These are phyloP conservation scores for Arabis alpina DNA, from an alignment of 345 rosid genomes.

Conservation along the genomic window DNA sequence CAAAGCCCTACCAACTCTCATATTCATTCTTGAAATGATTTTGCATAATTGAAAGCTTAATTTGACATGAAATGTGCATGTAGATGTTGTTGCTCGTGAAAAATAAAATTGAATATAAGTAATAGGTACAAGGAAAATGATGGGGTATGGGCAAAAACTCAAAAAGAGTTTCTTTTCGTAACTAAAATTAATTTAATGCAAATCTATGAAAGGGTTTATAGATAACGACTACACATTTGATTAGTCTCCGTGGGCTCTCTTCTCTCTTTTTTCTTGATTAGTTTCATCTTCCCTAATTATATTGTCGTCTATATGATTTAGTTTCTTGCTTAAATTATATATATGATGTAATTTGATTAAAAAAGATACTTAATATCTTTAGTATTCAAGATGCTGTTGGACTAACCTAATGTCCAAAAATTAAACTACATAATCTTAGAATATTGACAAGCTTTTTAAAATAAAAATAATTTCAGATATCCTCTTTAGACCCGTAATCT, in stretches of 20 bases:
- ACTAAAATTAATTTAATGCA: slow-evolving; percentile 17
- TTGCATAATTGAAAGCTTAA: slow-evolving; percentile 9
- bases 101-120: slow-evolving; percentile 8
- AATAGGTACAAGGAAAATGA: slow-evolving; percentile 25
- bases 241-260: slow-evolving; percentile 21
- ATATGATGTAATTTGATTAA: not conserved
- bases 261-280: slow-evolving; percentile 25
- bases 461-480: no score
- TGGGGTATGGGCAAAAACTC: slow-evolving; percentile 31
- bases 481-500: no score
- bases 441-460: no score
- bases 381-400: slow-evolving; percentile 28
- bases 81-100: slow-evolving; percentile 16
- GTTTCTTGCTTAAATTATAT: slow-evolving; percentile 17
- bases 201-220: slow-evolving; percentile 27
- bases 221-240: slow-evolving; percentile 27
- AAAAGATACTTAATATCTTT: not conserved
- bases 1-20: slow-evolving; percentile 24
- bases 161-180: slow-evolving; percentile 16
- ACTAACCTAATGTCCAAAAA: slow-evolving; percentile 26
- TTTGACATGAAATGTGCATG: slow-evolving; percentile 21
- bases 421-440: not conserved
- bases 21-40: slow-evolving; percentile 17
- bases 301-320: slow-evolving; percentile 20
- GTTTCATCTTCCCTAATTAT: slow-evolving; percentile 33